Base-by-base conservation (phyloP, 2,329 filamentous ascomycete genomes). In the Diaporthe sp. region DNA sequence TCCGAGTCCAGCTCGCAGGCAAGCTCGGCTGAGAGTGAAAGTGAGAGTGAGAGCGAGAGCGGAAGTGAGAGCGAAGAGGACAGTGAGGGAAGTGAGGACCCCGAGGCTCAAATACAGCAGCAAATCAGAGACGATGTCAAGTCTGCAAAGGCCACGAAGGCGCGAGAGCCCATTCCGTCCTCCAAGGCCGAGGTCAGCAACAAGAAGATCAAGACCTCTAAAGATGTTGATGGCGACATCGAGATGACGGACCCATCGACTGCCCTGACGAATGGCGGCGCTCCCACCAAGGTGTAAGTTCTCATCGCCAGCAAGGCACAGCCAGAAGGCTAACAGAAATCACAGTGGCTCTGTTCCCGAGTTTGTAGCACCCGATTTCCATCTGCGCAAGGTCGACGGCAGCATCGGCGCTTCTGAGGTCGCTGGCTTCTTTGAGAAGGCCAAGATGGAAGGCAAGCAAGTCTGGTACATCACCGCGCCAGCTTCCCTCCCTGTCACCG, bases 391-490 rank as follows among this genome's bases (percentile, higher is more conserved):
- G 78, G 87, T 86, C 31, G 81, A 83, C n/a, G 84, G 85, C 78
- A 79, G 84, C 78, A 81, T 85, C 81, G 82, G 88, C 60, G 82
- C 83, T 4, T 79, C 80, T 79, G 84, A 90, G 80, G 83, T 90
- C 76, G 82, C 88, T 12, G 85, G 89, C 31, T 83, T 93, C 72
- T 91, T 94, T 79, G 88, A 86, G 79, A 86, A 90, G 75, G 88
- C 88, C 73, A 90, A 90, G 79, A 82, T 93, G 10, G 85, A 91
- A 74, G 92, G 92, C 77, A 95, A 95, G 85, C 92, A 95, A 82
- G 87, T 95, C 76, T 96, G 94, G 94, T 94, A 95, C 82, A 94
- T 96, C 79, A 94, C 92, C 13, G 92, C 93, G 4, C 94, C 94
- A 2, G 89, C 91, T 8, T 91, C 90, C 15, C 85, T 95, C 3